Percentiles rank a stretch among this genome's conserved stretches.
Conservation (phyloP, 768 basidiomycete species). For the Termitomyces sp. region DNA sequence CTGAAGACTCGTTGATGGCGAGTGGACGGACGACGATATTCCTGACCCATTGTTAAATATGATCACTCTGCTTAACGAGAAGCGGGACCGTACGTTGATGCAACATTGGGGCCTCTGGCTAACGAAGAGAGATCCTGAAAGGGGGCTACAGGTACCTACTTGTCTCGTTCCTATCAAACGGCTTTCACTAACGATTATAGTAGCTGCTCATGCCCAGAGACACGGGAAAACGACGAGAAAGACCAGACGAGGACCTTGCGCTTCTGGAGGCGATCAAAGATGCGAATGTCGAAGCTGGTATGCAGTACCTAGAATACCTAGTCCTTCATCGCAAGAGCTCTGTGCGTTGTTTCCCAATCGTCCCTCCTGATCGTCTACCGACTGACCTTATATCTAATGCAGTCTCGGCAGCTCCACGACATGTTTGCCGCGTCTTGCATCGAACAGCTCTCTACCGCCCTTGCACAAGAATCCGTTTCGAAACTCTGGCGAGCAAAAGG, state of each 20-base stretch:
- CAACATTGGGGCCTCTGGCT: slow-evolving; percentile 85
- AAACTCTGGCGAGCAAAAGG: slow-evolving; percentile 76
- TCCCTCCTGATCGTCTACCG: background rate
- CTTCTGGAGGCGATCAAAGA: slow-evolving; percentile 55
- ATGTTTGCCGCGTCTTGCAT: slow-evolving; percentile 58
- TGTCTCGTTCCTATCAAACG: background rate
- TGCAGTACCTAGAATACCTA: slow-evolving; percentile 76
- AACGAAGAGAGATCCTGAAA: slow-evolving; percentile 60
- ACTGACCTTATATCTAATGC: background rate
- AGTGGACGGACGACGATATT: slow-evolving; percentile 61
- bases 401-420: slow-evolving; percentile 66
- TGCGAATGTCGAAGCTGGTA: slow-evolving; percentile 57
- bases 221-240: slow-evolving; percentile 51
- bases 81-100: slow-evolving; percentile 56
- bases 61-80: slow-evolving; percentile 51
- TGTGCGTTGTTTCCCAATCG: slow-evolving; percentile 28
- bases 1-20: slow-evolving; percentile 60
- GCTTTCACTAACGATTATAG: background rate
- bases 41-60: slow-evolving; percentile 61
- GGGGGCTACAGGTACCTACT: slow-evolving; percentile 62
- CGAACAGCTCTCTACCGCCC: slow-evolving; percentile 46
- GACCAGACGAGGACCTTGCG: slow-evolving; percentile 57
- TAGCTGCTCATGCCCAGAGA: slow-evolving; percentile 63
- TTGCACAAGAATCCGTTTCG: slow-evolving; percentile 47
- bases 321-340: slow-evolving; percentile 65